Percentiles rank a stretch among this genome's conserved stretches.
Conservation (phyloP, 139 green algal species). For the Tetradesmus obliquus region DNA sequence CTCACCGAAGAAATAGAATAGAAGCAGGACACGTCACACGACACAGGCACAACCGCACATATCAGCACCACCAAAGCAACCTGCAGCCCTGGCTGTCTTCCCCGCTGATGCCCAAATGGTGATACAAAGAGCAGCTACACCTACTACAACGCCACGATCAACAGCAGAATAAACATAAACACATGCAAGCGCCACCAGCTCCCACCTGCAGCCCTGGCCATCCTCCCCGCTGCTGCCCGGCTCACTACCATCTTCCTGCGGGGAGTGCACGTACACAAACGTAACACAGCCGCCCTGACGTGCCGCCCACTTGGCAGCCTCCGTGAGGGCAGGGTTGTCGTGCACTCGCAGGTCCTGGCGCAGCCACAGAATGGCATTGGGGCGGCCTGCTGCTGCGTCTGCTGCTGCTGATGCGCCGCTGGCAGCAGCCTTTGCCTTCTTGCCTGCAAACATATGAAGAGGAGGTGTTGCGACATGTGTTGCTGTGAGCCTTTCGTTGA, state of each 20-base stretch:
- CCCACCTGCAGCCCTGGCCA: neutral
- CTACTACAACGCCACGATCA: too few species aligned
- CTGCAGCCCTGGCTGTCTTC: too few species aligned
- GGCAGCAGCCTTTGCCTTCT: slow-evolving; percentile 1
- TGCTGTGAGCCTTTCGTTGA: neutral
- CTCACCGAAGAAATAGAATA: too few species aligned
- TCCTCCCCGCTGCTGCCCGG: neutral
- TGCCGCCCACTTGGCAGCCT: slow-evolving; percentile 49
- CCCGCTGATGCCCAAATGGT: too few species aligned
- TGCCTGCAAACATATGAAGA: slow-evolving; percentile 8
- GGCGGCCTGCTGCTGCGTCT: neutral
- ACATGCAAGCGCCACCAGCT: neutral
- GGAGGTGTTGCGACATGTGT: neutral
- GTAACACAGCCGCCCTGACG: slow-evolving; percentile 50
- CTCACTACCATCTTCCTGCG: slow-evolving; percentile 56
- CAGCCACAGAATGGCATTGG: slow-evolving; percentile 58
- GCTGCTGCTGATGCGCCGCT: neutral
- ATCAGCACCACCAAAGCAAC: too few species aligned
- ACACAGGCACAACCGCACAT: too few species aligned
- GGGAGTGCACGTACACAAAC: slow-evolving; percentile 64
- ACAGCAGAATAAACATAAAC: neutral
- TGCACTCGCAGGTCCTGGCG: slow-evolving; percentile 68
- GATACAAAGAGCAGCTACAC: too few species aligned
- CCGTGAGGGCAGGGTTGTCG: slow-evolving; percentile 69
- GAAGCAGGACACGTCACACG: too few species aligned